Conservation (phyloP, 768 basidiomycete genomes). For the Hypholoma fasciculare region DNA sequence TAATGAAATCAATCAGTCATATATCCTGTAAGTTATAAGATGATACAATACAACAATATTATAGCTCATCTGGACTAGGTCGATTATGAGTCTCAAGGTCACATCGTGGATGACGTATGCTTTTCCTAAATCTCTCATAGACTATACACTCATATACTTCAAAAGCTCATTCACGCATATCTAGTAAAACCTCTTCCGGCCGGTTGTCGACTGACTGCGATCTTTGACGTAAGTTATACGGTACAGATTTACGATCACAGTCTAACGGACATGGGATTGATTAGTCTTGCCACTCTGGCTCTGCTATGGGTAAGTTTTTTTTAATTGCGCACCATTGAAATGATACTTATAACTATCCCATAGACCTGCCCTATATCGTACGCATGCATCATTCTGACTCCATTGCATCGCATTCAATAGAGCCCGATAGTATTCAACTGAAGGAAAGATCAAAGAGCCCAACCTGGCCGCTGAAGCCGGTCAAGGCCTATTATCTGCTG, state of each 20-base stretch:
- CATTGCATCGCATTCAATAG: not conserved
- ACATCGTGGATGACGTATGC: constrained; percentile 89
- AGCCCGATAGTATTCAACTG: constrained; percentile 76
- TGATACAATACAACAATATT: not conserved
- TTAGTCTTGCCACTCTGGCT: constrained; percentile 89
- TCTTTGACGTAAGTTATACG: constrained; percentile 64
- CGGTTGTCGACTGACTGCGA: constrained; percentile 87
- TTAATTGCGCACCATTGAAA: no score
- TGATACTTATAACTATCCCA: not conserved
- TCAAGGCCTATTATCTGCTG: constrained; percentile 78
- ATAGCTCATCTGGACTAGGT: constrained; percentile 27
- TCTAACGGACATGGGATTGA: not conserved
- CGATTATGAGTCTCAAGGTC: constrained; percentile 57
- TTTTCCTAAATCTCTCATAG: not conserved
- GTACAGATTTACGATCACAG: not conserved
- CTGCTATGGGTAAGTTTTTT: constrained; percentile 63
- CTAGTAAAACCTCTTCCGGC: constrained; percentile 80
- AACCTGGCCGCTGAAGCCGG: constrained; percentile 88
- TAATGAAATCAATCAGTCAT: constrained; percentile 54
- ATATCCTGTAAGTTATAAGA: constrained; percentile 72
- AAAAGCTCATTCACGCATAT: constrained; percentile 70
- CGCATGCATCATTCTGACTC: constrained; percentile 11
- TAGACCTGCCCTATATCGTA: constrained; percentile 73
- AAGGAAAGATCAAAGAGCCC: constrained; percentile 94
- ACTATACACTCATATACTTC: not conserved